Base-by-base conservation (phyloP, 1,284 basidiomycete genomes). In the Pseudomicrostroma phylloplanum region DNA sequence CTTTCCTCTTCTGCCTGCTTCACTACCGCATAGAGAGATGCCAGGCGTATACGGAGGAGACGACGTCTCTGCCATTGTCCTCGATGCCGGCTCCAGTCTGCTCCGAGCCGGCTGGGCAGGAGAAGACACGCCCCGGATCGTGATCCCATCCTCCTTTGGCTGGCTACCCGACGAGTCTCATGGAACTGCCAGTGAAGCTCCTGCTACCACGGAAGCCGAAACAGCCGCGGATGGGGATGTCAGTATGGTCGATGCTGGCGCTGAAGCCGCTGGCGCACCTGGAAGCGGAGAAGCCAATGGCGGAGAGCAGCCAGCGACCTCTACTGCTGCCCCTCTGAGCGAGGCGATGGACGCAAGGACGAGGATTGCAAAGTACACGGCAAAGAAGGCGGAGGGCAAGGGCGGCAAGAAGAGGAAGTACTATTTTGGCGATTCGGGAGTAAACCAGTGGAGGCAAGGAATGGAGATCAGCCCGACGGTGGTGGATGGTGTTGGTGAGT, bases 1-100 rank as follows among this genome's bases (percentile, higher is more conserved):
- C 43, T 48, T 6, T 12, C 12, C 12, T 12, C 12, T 48, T 48
- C 12, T 6, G 21, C 6, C 43, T 6, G 3, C 15, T 4, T 21
- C 43, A 48, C 43, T 6, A 13, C 43, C 43, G 4, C 4, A 48
- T 4, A 48, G 43, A 17, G 21, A 17, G 43, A 78, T 77, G 73
- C 73, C 76, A 36, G 76, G 76, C 42, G 67, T 79, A 53, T 79
- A 77, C 61, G 77, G 77, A 59, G 77, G 77, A 54, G 91, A 92
- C 79, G 91, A 93, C 82, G 92, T 98, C 55, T 90, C 92, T 57
- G 96, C 94, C 23, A 83, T 98, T 60, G 96, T 98, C 43, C 82
- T 98, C 60, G 96, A 98, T 82, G 89, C 96, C 76, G 96, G 96
- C 55, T 85, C 90, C 43, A 89, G 90, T 55, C 89, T 91, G 19